phyloP scores from a whole-genome alignment of 2,329 filamentous ascomycete genomes.

The Alternaria sp. region DNA sequence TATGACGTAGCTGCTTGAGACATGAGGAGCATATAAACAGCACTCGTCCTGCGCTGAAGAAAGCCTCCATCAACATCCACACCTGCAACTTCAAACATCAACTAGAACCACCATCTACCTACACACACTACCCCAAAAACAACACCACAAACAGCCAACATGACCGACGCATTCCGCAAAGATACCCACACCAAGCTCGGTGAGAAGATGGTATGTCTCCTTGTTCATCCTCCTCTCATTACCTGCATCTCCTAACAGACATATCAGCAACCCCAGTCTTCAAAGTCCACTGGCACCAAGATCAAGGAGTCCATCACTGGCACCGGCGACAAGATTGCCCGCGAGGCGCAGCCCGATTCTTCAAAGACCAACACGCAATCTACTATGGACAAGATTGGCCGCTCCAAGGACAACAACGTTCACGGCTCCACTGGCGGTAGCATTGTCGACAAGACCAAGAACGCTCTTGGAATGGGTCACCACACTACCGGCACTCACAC shows the following conservation, averaged over 20 bases:
- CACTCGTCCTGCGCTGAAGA: slow-evolving; percentile 2
- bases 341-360: slow-evolving; percentile 51
- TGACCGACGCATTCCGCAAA: slow-evolving; percentile 71
- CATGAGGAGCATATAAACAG: slow-evolving; percentile 33
- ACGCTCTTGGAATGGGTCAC: slow-evolving; percentile 56
- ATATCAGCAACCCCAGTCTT: slow-evolving; percentile 63
- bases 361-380: slow-evolving; percentile 65
- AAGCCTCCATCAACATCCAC: slow-evolving; percentile 26
- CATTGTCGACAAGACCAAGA: slow-evolving; percentile 59
- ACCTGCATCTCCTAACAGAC: background rate
- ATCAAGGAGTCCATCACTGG: slow-evolving; percentile 66
- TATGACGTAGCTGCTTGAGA: slow-evolving; percentile 37
- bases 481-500: slow-evolving; percentile 45
- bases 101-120: slow-evolving; percentile 15
- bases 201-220: slow-evolving; percentile 54
- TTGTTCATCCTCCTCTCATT: background rate
- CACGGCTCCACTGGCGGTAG: slow-evolving; percentile 50
- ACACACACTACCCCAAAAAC: slow-evolving; percentile 23
- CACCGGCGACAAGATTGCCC: slow-evolving; percentile 63
- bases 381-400: slow-evolving; percentile 51
- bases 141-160: slow-evolving; percentile 53
- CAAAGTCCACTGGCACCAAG: slow-evolving; percentile 70
- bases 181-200: slow-evolving; percentile 65
- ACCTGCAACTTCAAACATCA: slow-evolving; percentile 22
- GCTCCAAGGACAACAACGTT: slow-evolving; percentile 50